Base-by-base conservation (phyloP, 441 rosid species). In the Gossypium schwendimanii region DNA sequence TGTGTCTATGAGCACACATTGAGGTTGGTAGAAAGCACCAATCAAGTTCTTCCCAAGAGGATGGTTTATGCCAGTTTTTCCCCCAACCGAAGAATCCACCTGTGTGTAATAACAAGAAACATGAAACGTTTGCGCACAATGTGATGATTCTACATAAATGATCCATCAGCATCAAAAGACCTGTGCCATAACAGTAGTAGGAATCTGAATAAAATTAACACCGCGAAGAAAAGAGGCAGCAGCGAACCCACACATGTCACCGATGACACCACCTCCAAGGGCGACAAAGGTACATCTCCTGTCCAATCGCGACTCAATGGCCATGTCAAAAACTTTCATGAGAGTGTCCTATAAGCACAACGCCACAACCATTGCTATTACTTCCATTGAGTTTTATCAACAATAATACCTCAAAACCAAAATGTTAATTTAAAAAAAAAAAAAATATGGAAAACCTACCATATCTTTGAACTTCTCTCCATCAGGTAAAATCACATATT, bases 31-130 rank as follows among this genome's bases (percentile, higher is more conserved):
- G 82, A 95, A 95, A 33, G 99, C 98, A 62, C 99, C 99, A 4
- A 93, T 91, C 90, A 95, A 24, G 75, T 95, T 95, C 91, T 95
- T 95, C 75, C 99, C 99, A 44, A 93, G 98, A 39, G 59, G 80
- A 72, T 95, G 97, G 77, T 93, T 95, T 45, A 95, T 84, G 79
- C 98, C 99, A 33, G 98, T 91, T 85, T 95, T 95, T 36, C 99
- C 99, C 70, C 98, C 99, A 66, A 95, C 97, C 31, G 99, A 95
- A 73, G 99, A 95, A 82, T 95, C 99, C 73, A 93, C 97, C 98
- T 95, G 77, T 49, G 59, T 44, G 17, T 62, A 49, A 54, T 65
- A 57, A 55, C 28, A 53, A 62, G 52, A 33, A 23, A 44, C 15
- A 26, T 10, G 23, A 55, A 18, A 36, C 6, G 41, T 5, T 21